Base-by-base conservation (phyloP, 2,329 filamentous ascomycete species). In the Plectosphaerella plurivora region DNA sequence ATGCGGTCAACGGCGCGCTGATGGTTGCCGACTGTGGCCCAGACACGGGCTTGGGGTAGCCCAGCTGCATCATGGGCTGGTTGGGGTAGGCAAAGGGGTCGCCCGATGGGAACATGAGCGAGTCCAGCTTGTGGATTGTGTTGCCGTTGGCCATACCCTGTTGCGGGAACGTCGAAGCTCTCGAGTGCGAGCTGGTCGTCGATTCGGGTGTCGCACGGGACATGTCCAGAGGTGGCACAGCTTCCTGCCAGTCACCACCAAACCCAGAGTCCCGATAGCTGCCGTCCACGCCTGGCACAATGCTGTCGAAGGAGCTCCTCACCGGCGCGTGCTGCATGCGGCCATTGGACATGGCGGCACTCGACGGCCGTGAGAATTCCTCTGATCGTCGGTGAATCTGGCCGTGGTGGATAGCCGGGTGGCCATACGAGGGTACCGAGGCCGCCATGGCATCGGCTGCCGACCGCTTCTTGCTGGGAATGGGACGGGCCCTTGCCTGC, bases 31-130 rank as follows among this genome's bases (percentile, higher is more conserved):
- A 53, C 55, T 64, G 63, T n/a, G 48, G 37, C 6, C 48, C 48
- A 15, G 48, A 50, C 6, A 49, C 47, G 3, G 48, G 39, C n/a
- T 65, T 60, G 24, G 69, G 68, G 59, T 67, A 73, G 10, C 75
- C 75, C 41, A 81, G 73, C 59, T 82, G 76, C 72, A 87, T 84
- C 73, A 87, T 82, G 0, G 87, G 84, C 58, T 90, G 87, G 61
- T 87, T 90, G 0, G 88, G 88, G 61, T 93, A 94, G 0, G 86
- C 87, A 57, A 93, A 87, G 0, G 89, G 88, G 60, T 93, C 88
- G 35, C 82, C 79, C 0, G 87, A 87, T 1, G 88, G 86, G 62
- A 93, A 93, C 86, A 93, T 91, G 71, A 92, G 83, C 4, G 85
- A 83, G 53, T 86, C 86, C 7, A 92, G 77, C 63, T 89, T 88